Base-by-base conservation (phyloP, 495 filamentous ascomycete genomes). In the Barbatosphaeria neglecta region DNA sequence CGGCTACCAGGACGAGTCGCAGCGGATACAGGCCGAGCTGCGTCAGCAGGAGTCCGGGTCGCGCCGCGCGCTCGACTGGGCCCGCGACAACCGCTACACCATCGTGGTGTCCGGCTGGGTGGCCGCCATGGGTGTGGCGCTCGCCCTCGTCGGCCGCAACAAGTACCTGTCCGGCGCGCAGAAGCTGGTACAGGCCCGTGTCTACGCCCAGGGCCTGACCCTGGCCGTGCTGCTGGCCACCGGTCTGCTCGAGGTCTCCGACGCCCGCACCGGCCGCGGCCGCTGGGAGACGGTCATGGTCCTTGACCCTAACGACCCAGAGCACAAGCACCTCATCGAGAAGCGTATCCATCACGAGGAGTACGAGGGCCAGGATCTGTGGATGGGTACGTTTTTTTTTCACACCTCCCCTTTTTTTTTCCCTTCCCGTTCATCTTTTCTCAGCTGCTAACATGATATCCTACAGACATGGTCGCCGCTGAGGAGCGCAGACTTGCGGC, bases 181-280 rank as follows among this genome's bases (percentile, higher is more conserved):
- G 77, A 98, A 98, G 73, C 70, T 98, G 22, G 92, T 98, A 17
- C 92, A 98, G 74, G 93, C 93, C 9, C 81, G 92, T 73, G 83
- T 98, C 50, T 97, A 97, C 68, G 92, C 92, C n/a, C 92, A 98
- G 70, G 89, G 88, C 15, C 67, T 95, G 56, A 96, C 92, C 41
- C 67, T 98, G 16, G 86, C 84, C 58, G 87, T 97, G 44, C 67
- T 98, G 49, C 70, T 95, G 55, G 87, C 86, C 24, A 85, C 80
- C 47, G 90, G 93, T 33, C 87, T 79, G 16, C 84, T 97, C 58
- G 92, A 98, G 81, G 82, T 89, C 23, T 76, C 75, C 6, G 92
- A 98, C 63, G 82, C 84, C 46, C 76, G 73, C 50, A 75, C 73
- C 52, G 87, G 84, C 16, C 77, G 77, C 58, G 89, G 90, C 55